Evolutionary conservation across 768 basidiomycete genomes (phyloP).

Genomic region (Lyophyllum semitale): DNA sequence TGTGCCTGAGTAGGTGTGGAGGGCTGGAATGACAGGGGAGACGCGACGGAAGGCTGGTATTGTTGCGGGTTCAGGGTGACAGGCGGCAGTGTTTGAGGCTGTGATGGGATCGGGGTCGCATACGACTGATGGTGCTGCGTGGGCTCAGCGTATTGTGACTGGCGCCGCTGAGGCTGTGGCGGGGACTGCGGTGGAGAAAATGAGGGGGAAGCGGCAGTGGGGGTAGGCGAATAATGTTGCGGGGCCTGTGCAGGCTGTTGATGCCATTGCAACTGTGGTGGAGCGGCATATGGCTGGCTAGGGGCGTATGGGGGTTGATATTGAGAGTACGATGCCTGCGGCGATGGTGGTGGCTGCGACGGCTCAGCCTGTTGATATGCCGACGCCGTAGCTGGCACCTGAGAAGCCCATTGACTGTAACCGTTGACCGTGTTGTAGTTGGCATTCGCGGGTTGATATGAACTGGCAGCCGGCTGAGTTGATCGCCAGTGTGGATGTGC

Average conservation of each 20-base stretch:
- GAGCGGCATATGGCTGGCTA: slow-evolving; percentile 4
- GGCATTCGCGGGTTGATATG: slow-evolving; percentile 32
- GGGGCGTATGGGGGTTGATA: slow-evolving; percentile 12
- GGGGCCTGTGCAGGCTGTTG: slow-evolving; percentile 15
- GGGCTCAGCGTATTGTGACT: slow-evolving; percentile 7
- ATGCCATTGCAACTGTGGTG: slow-evolving; percentile 18
- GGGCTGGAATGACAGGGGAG: slow-evolving; percentile 21
- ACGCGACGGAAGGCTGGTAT: slow-evolving; percentile 13
- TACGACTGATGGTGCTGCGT: slow-evolving; percentile 28
- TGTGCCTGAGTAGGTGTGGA: slow-evolving; percentile 26
- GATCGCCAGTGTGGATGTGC: slow-evolving; percentile 68
- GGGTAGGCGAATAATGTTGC: slow-evolving; percentile 16
- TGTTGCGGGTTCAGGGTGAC: slow-evolving; percentile 24
- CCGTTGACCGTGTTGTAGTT: slow-evolving; percentile 27
- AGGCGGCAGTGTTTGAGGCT: slow-evolving; percentile 21
- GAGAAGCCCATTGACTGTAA: slow-evolving; percentile 37
- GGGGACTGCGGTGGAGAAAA: slow-evolving; percentile 19
- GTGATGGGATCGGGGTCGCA: slow-evolving; percentile 15
- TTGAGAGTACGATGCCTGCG: slow-evolving; percentile 18
- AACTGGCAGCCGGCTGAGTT: slow-evolving; percentile 27
- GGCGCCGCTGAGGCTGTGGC: slow-evolving; percentile 12
- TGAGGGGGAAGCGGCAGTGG: slow-evolving; percentile 3
- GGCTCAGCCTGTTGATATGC: slow-evolving; percentile 10
- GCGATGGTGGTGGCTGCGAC: slow-evolving; percentile 22
- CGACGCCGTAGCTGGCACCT: slow-evolving; percentile 10